phyloP scores from a whole-genome alignment of 305 asterid species.

The Coffea humblotiana region DNA sequence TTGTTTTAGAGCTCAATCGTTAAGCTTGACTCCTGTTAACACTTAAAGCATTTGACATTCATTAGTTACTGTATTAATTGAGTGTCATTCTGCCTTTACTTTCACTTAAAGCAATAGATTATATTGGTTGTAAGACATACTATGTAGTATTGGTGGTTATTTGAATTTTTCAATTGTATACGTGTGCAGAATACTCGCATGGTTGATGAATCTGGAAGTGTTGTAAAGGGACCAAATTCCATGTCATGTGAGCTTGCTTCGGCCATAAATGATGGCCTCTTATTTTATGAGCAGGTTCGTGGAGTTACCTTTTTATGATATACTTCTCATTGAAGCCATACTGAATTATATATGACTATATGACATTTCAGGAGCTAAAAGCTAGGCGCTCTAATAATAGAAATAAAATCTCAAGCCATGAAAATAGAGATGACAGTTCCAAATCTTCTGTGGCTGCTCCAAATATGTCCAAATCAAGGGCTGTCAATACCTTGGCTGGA shows the following conservation, averaged over 20 bases:
- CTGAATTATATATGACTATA: constrained; percentile 10
- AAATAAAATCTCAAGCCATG: constrained; percentile 39
- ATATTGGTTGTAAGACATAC: neutral
- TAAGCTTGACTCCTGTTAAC: neutral
- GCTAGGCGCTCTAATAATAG: constrained; percentile 47
- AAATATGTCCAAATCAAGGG: constrained; percentile 39
- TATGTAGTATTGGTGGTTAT: neutral
- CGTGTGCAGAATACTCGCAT: constrained; percentile 48
- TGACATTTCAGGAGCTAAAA: constrained; percentile 63
- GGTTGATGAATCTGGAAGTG: constrained; percentile 38
- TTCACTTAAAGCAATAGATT: neutral
- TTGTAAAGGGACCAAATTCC: constrained; percentile 45
- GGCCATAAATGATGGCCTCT: constrained; percentile 84
- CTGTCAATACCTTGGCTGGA: constrained; percentile 48
- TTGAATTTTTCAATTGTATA: neutral
- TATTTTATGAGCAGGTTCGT: constrained; percentile 85
- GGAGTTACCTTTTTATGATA: constrained; percentile 18
- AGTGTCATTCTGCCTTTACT: neutral
- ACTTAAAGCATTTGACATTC: neutral
- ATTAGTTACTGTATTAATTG: neutral
- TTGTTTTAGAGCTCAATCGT: neutral
- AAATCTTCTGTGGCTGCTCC: constrained; percentile 41
- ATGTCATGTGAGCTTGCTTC: constrained; percentile 75
- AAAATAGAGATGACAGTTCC: constrained; percentile 48
- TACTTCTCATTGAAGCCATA: neutral